Conservation (phyloP, 176 grass and related monocot species). For the Triticum dicoccoides region DNA sequence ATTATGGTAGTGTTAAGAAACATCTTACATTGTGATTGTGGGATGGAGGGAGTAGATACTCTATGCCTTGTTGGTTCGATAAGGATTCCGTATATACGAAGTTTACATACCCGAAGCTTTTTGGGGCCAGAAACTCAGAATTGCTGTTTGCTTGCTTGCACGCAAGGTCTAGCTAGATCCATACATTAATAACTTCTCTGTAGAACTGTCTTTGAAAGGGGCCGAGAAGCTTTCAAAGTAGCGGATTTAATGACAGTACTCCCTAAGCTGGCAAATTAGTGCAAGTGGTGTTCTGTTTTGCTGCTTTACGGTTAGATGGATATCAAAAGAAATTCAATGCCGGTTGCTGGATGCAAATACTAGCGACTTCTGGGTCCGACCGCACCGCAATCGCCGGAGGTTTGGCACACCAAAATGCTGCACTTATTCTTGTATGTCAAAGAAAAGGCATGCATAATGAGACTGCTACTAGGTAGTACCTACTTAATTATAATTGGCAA, state of each 20-base stretch:
- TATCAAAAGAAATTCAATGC: background rate
- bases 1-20: no score
- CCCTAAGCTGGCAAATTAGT: background rate
- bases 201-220: background rate
- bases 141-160: no score
- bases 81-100: no score
- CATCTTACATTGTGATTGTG: no score
- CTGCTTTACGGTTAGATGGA: background rate
- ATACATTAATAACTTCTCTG: background rate
- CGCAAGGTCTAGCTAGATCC: no score
- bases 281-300: background rate
- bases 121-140: no score
- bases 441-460: no score
- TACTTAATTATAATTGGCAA: no score
- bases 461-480: no score
- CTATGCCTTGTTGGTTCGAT: no score
- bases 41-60: no score
- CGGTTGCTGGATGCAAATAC: background rate
- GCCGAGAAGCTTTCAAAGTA: background rate
- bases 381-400: background rate
- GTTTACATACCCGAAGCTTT: no score
- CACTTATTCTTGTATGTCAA: background rate
- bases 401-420: constrained; percentile 11
- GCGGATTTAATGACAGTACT: background rate
- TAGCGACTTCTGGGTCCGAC: background rate